A percentile compares a stretch with the other conserved stretches of the same genome.
Evolutionary conservation across 73 alveolate genomes (phyloP).

Genomic region (Paramecium caudatum): DNA sequence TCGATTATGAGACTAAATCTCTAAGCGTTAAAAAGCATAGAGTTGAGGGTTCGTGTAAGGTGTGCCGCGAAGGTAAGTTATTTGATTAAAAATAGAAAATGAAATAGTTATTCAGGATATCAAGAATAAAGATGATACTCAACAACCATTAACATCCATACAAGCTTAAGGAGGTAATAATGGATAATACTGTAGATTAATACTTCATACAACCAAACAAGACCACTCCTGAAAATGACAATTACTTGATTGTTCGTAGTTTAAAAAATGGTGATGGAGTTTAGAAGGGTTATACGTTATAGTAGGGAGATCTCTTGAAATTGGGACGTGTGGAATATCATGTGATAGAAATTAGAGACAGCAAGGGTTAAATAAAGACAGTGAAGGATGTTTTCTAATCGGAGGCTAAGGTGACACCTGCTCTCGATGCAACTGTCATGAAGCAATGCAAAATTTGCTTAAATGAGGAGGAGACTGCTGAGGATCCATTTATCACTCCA

Average conservation of each 20-base stretch:
- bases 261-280: constrained; percentile 75
- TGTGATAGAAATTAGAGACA: constrained; percentile 81
- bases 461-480: constrained; percentile 75
- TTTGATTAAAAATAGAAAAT: background rate
- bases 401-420: constrained; percentile 18
- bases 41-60: constrained; percentile 70
- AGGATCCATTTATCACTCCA: constrained; percentile 85
- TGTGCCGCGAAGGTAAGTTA: constrained; percentile 63
- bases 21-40: constrained; percentile 74
- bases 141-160: background rate
- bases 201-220: constrained; percentile 17
- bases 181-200: background rate
- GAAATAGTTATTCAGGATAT: constrained; percentile 39
- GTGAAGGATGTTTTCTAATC: constrained; percentile 52
- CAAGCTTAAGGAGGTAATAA: constrained; percentile 33
- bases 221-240: constrained; percentile 2
- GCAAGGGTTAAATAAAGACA: constrained; percentile 26
- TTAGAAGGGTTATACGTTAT: constrained; percentile 77
- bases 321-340: constrained; percentile 87
- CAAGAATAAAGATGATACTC: background rate
- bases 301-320: constrained; percentile 81
- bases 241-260: constrained; percentile 74
- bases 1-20: constrained; percentile 90
- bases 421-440: constrained; percentile 47
- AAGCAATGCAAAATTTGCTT: constrained; percentile 78